phyloP scores from a whole-genome alignment of 441 rosid species.

The Corymbia citriodora region DNA sequence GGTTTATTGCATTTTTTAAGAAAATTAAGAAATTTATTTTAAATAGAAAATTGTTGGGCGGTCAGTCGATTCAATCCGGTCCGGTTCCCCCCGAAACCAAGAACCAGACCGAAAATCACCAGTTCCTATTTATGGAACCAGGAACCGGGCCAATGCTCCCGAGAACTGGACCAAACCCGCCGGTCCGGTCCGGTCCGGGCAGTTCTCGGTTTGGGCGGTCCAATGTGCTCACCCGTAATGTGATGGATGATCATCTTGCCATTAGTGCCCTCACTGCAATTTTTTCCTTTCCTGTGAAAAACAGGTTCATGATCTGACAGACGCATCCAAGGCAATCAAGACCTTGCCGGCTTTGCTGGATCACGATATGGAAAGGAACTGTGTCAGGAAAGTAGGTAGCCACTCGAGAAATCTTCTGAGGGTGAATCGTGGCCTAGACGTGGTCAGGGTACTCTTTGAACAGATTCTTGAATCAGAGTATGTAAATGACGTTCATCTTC shows the following conservation, averaged over 20 bases:
- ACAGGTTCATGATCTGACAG: constrained; percentile 68
- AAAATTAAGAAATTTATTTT: no score
- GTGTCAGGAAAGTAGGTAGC: constrained; percentile 73
- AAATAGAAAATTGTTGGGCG: no score
- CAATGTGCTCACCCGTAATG: no score
- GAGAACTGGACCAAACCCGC: no score
- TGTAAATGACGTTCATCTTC: constrained; percentile 7
- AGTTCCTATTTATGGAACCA: no score
- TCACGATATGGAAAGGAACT: constrained; percentile 40
- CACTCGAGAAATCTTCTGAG: constrained; percentile 81
- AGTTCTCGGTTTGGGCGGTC: no score
- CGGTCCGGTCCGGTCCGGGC: no score
- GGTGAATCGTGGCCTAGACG: constrained; percentile 91
- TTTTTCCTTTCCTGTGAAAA: background rate
- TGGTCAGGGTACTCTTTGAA: constrained; percentile 78
- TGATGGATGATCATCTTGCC: background rate
- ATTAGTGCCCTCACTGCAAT: background rate
- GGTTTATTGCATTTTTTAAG: no score
- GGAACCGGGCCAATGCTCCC: no score
- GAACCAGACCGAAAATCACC: no score
- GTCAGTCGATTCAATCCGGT: no score
- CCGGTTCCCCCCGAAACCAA: no score
- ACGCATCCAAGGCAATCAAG: constrained; percentile 60
- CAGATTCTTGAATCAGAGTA: constrained; percentile 68
- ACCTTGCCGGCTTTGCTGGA: constrained; percentile 54